Evolutionary conservation across 2,329 filamentous ascomycete genomes (phyloP).

Genomic region (Diplocarpon rosae): DNA sequence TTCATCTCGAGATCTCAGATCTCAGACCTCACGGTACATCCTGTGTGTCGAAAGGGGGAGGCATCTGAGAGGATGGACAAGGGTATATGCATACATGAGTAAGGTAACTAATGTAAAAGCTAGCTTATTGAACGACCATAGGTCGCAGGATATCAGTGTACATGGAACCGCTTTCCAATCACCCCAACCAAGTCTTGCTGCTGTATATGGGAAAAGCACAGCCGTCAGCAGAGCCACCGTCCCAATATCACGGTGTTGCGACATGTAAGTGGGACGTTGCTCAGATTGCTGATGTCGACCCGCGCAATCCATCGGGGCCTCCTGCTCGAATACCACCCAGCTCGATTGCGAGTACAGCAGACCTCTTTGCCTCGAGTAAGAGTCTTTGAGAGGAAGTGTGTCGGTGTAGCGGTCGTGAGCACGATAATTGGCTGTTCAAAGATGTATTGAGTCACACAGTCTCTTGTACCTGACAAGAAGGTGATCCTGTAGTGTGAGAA

Average conservation of each 20-base stretch:
- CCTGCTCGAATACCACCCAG: constrained; percentile 87
- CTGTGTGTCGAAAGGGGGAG: too few relatives aligned
- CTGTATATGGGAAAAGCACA: constrained; percentile 58
- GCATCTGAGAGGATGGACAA: too few relatives aligned
- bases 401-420: constrained; percentile 85
- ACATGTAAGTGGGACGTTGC: constrained; percentile 69
- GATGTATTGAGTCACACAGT: not conserved
- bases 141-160: constrained; percentile 74
- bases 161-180: constrained; percentile 68
- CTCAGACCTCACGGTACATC: too few relatives aligned
- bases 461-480: not conserved
- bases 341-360: constrained; percentile 71
- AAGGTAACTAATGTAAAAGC: constrained; percentile 82
- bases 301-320: constrained; percentile 72
- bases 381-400: constrained; percentile 76
- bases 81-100: constrained; percentile 41
- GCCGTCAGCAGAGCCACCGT: constrained; percentile 66
- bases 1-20: too few relatives aligned
- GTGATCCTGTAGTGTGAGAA: not conserved
- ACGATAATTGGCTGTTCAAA: constrained; percentile 49
- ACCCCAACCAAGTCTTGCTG: constrained; percentile 65
- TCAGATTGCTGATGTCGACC: constrained; percentile 75
- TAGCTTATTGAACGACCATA: constrained; percentile 81
- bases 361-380: constrained; percentile 79
- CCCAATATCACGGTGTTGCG: constrained; percentile 77